Evolutionary conservation across 768 basidiomycete species (phyloP).

Genomic region (Russula sp.): DNA sequence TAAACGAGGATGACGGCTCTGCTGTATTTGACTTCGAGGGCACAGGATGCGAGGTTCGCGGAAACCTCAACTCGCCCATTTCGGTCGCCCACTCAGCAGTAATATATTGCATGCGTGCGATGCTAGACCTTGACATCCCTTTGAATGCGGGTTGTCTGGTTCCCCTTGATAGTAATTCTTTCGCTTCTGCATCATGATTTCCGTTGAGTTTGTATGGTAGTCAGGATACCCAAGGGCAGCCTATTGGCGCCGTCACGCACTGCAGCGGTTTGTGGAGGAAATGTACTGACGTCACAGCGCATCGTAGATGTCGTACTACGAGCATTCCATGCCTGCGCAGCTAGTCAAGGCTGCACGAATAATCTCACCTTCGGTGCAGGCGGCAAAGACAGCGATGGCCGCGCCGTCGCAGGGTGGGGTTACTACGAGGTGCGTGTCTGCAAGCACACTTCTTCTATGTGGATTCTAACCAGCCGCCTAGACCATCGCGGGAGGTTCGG

Average conservation of each 20-base stretch:
- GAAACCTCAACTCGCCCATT: slow-evolving; percentile 80
- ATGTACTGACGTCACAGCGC: slow-evolving; percentile 87
- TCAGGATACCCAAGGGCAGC: slow-evolving; percentile 75
- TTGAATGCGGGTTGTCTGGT: slow-evolving; percentile 92
- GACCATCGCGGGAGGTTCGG: slow-evolving; percentile 93
- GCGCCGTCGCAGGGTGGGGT: slow-evolving; percentile 76
- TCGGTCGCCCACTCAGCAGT: slow-evolving; percentile 84
- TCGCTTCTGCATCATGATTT: background rate
- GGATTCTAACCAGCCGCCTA: slow-evolving; percentile 29
- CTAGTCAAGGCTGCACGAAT: slow-evolving; percentile 91
- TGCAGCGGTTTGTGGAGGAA: slow-evolving; percentile 90
- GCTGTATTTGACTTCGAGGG: slow-evolving; percentile 84
- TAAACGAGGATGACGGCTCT: slow-evolving; percentile 64
- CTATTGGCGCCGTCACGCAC: slow-evolving; percentile 77
- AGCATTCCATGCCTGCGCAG: slow-evolving; percentile 87
- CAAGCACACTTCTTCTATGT: background rate
- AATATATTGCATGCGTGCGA: slow-evolving; percentile 84
- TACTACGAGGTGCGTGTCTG: slow-evolving; percentile 63
- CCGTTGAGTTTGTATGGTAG: slow-evolving; percentile 33
- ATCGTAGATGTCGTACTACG: slow-evolving; percentile 92
- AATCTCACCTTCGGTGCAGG: slow-evolving; percentile 88
- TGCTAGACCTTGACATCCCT: slow-evolving; percentile 84
- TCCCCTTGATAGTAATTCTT: slow-evolving; percentile 62
- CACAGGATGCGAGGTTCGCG: slow-evolving; percentile 77
- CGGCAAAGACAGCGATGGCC: slow-evolving; percentile 79